Conservation (phyloP, 2,329 filamentous ascomycete genomes). For the Aspergillus fumigatus region DNA sequence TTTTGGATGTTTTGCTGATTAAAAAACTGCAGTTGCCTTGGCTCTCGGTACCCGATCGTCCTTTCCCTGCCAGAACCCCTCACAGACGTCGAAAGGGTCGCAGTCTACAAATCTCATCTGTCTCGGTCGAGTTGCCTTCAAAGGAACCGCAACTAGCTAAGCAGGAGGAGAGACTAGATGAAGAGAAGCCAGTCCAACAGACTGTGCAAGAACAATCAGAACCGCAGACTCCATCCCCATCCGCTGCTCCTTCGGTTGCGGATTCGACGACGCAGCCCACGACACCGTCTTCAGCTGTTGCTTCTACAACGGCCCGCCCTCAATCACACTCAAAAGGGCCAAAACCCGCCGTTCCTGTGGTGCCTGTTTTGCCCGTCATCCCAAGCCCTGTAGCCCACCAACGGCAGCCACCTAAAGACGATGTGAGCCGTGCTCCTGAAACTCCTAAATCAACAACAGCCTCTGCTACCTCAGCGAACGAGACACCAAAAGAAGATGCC, state of each 20-base stretch:
- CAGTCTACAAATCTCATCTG: constrained; percentile 29
- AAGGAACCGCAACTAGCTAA: constrained; percentile 33
- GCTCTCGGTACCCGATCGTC: constrained; percentile 52
- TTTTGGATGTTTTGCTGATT: constrained; percentile 8
- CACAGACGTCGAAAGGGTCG: constrained; percentile 43
- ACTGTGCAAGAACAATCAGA: constrained; percentile 33
- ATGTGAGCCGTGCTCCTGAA: constrained; percentile 28
- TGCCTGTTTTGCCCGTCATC: constrained; percentile 50
- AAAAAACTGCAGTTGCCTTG: constrained; percentile 49
- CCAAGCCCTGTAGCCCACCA: constrained; percentile 33
- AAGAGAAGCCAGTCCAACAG: constrained; percentile 15
- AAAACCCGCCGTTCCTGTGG: constrained; percentile 35
- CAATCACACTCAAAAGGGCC: constrained; percentile 32
- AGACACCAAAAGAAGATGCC: constrained; percentile 2
- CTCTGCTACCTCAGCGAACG: constrained; percentile 5
- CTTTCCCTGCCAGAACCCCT: constrained; percentile 51
- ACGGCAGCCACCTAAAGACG: constrained; percentile 33
- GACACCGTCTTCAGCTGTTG: constrained; percentile 51
- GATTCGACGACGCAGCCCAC: constrained; percentile 54
- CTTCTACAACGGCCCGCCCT: constrained; percentile 25
- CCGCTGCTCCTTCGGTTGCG: constrained; percentile 54
- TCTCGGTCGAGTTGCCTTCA: constrained; percentile 49
- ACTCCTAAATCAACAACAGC: constrained; percentile 28
- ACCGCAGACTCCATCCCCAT: constrained; percentile 55
- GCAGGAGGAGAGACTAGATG: constrained; percentile 17